These are phyloP conservation scores for Thecaphora thlaspeos DNA, from an alignment of 1,284 basidiomycete species.

Conservation along the genomic window DNA sequence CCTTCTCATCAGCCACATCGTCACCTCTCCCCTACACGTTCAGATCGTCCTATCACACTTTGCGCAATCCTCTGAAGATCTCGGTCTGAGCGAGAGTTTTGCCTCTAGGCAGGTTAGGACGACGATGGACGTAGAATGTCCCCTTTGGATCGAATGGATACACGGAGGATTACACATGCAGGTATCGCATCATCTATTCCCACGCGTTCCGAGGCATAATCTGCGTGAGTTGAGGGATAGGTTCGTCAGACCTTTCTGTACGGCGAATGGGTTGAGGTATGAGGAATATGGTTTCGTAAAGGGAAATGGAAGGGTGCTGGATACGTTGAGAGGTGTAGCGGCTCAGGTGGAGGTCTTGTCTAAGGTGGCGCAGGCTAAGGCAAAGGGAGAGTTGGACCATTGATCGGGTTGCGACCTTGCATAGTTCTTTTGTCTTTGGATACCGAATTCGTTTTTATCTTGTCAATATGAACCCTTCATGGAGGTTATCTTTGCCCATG, in stretches of 20 bases:
- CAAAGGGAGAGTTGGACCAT: slow-evolving; percentile 55
- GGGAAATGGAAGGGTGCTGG: slow-evolving; percentile 76
- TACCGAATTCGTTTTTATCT: no score
- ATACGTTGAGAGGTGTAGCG: slow-evolving; percentile 75
- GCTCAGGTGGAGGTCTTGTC: slow-evolving; percentile 69
- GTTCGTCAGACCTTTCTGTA: slow-evolving; percentile 79
- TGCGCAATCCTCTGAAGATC: slow-evolving; percentile 87
- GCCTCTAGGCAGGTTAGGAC: slow-evolving; percentile 89
- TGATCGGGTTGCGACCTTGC: neutral
- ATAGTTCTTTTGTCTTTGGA: no score
- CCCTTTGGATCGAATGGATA: slow-evolving; percentile 76
- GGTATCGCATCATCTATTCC: slow-evolving; percentile 96
- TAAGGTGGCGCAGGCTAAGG: slow-evolving; percentile 67
- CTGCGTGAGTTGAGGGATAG: slow-evolving; percentile 72
- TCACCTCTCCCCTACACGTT: slow-evolving; percentile 70
- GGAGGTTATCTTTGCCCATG: no score
- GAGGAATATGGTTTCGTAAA: slow-evolving; percentile 84
- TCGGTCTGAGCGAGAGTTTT: slow-evolving; percentile 88
- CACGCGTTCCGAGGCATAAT: slow-evolving; percentile 90
- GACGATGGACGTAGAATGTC: slow-evolving; percentile 90
- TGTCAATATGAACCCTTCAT: no score
- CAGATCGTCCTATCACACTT: slow-evolving; percentile 98
- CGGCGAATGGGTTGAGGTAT: slow-evolving; percentile 63
- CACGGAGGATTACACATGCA: slow-evolving; percentile 93
- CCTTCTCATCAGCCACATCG: slow-evolving; percentile 74